Conservation (phyloP, 495 filamentous ascomycete genomes). For the Tuber umbilicatum region DNA sequence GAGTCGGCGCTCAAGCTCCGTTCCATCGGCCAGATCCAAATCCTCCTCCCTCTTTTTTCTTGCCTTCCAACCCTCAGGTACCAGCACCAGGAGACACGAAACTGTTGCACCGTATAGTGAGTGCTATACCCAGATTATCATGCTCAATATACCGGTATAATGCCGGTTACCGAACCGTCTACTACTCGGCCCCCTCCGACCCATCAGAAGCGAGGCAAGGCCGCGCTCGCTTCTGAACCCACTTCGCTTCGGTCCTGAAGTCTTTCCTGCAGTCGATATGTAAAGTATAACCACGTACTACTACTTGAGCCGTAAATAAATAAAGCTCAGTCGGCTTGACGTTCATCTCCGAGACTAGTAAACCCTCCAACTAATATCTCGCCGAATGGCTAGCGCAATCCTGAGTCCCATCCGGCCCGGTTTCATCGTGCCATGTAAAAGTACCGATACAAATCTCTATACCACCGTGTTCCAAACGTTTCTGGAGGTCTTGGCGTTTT, state of each 20-base stretch:
- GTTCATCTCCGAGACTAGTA: background rate
- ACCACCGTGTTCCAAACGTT: background rate
- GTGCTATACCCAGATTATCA: background rate
- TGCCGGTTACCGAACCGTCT: background rate
- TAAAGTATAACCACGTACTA: conserved; percentile 3
- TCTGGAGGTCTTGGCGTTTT: background rate
- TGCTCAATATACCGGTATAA: background rate
- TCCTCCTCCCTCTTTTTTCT: background rate
- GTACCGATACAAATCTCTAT: background rate
- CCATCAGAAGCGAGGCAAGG: background rate
- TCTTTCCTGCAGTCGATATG: background rate
- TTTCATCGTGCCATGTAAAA: background rate
- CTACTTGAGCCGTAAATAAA: background rate
- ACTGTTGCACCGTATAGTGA: too few species aligned
- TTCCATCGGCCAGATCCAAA: background rate
- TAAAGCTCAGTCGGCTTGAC: background rate
- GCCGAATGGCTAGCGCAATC: background rate
- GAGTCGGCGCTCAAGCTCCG: background rate
- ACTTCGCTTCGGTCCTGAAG: background rate
- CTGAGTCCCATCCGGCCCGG: background rate
- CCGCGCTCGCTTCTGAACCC: background rate
- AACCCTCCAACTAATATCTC: background rate
- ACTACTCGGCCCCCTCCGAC: background rate
- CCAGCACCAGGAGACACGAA: background rate
- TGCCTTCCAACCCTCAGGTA: background rate